Base-by-base conservation (phyloP, 2,329 filamentous ascomycete genomes). In the Pseudogymnoascus sp. region DNA sequence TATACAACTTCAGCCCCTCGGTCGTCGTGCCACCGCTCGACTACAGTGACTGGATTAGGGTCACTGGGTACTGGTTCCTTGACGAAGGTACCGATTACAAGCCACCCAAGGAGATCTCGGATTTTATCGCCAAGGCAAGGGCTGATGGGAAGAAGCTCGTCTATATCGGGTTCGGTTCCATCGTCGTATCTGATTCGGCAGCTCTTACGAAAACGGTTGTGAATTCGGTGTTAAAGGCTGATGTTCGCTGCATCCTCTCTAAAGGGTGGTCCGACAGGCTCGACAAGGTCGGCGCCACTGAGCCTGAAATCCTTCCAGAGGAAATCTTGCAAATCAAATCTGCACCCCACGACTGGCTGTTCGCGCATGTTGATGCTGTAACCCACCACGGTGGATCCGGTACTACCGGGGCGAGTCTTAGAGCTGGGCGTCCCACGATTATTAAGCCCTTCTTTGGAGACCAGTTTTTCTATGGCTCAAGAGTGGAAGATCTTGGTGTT, bases 61-160 rank as follows among this genome's bases (percentile, higher is more conserved):
- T 97, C 6, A 97, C 94, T 0, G 94, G 94, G 0, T 97, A 99
- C 74, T 99, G 94, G 94, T 97, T 99, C 73, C 75, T 99, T 56
- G 88, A 96, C 65, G 92, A 96, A 72, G 78, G 76, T 3, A 45
- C 78, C 61, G 75, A 78, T 23, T 97, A 86, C 79, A 79, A 80
- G 48, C 91, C 94, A 1, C 88, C 92, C 0, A 72, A 79, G 26
- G 90, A 92, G 56, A 80, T 99, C 5, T 75, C 79, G 3, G 82
- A 82, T 3, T 99, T 99, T 68, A 97, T 99, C 69, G 74, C 81
- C n/a, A 84, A 86, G 67, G 92, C 94, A 3, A 82, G 89, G 2
- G 76, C 76, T 4, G 92, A 99, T 68, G 79, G 80, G 13, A 96
- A 96, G 76, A 96, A 94, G 76, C 76, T 99, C 10, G 92, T 97